Evolutionary conservation across 73 alveolate genomes (phyloP).

Genomic region (Paramecium octaurelia): DNA sequence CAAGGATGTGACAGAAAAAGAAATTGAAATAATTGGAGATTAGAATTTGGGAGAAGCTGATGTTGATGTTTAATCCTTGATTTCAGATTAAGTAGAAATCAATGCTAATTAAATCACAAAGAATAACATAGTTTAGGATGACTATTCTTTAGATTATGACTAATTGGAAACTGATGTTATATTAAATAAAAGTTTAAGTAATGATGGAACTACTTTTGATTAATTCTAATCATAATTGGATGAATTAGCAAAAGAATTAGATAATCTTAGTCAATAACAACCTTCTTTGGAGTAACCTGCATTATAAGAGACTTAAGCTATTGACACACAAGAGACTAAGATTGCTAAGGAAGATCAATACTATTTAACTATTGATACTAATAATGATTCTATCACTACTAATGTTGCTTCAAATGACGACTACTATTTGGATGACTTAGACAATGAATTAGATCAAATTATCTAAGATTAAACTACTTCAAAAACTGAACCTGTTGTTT

Average conservation of each 20-base stretch:
- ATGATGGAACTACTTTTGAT: not conserved
- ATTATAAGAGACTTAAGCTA: not conserved
- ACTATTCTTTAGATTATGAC: not conserved
- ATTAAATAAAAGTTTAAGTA: not conserved
- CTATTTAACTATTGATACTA: not conserved
- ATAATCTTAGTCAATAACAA: not conserved
- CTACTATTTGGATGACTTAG: not conserved
- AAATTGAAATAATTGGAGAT: not conserved
- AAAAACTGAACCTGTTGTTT: not conserved
- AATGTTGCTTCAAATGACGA: not conserved
- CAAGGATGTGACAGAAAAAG: not conserved
- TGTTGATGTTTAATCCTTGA: not conserved
- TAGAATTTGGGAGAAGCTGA: not conserved
- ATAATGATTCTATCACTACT: not conserved
- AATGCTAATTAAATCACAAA: not conserved
- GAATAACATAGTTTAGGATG: not conserved
- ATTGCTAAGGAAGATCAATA: not conserved
- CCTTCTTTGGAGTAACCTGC: not conserved
- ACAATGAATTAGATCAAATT: not conserved
- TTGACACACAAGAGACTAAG: not conserved
- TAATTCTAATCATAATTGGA: not conserved
- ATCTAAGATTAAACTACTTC: not conserved
- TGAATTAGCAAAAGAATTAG: not conserved
- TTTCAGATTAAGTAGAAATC: not conserved
- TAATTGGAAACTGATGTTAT: not conserved